Evolutionary conservation across 805 yeast species (phyloP).

Genomic region (Cyberlindnera amylophila): DNA sequence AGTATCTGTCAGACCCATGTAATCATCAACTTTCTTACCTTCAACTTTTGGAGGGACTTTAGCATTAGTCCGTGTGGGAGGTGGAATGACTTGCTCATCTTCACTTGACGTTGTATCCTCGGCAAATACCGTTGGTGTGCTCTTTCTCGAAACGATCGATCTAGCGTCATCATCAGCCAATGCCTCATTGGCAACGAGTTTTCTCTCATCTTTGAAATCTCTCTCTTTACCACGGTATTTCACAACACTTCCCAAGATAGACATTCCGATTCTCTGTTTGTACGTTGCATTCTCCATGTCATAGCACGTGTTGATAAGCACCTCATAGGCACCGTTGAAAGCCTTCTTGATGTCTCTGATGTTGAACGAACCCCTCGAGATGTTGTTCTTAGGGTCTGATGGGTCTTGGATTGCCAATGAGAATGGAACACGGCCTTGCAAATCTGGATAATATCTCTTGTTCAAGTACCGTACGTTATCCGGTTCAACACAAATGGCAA

Average conservation of each 20-base stretch:
- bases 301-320: slow-evolving; percentile 71
- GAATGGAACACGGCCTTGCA: slow-evolving; percentile 56
- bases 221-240: slow-evolving; percentile 70
- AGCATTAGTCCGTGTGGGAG: neutral
- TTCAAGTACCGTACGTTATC: slow-evolving; percentile 57
- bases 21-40: slow-evolving; percentile 15
- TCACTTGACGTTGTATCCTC: slow-evolving; percentile 14
- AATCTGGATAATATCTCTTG: slow-evolving; percentile 49
- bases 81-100: slow-evolving; percentile 13
- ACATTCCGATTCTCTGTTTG: slow-evolving; percentile 62
- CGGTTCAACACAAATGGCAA: slow-evolving; percentile 59
- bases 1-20: slow-evolving; percentile 13
- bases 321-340: slow-evolving; percentile 82
- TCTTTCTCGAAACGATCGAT: slow-evolving; percentile 13
- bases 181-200: slow-evolving; percentile 59
- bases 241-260: slow-evolving; percentile 76
- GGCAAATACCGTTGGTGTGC: slow-evolving; percentile 17
- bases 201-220: slow-evolving; percentile 74
- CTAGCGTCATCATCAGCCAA: slow-evolving; percentile 28
- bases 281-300: slow-evolving; percentile 64
- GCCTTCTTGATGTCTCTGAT: slow-evolving; percentile 76
- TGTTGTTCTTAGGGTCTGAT: slow-evolving; percentile 75
- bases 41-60: slow-evolving; percentile 3
- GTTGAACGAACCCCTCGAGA: slow-evolving; percentile 82
- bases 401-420: slow-evolving; percentile 85